Conservation (phyloP, 176 grass and related monocot genomes). For the Aechmea fasciata region DNA sequence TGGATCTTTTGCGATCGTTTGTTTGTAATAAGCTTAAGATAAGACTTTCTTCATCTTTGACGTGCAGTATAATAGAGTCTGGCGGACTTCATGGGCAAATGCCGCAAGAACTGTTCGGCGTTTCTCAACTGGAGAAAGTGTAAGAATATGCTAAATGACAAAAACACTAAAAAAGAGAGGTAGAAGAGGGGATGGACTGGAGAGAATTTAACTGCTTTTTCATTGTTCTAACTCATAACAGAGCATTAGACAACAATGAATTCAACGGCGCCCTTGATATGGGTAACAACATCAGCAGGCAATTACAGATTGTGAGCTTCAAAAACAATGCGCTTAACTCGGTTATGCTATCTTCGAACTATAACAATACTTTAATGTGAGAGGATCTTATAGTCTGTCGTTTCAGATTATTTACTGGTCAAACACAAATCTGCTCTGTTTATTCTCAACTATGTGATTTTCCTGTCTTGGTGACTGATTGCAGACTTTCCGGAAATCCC, state of each 20-base stretch:
- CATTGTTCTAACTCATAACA: conserved; percentile 30
- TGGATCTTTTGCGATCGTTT: no score
- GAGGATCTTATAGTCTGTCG: conserved; percentile 12
- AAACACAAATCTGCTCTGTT: conserved; percentile 6
- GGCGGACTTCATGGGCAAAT: conserved; percentile 44
- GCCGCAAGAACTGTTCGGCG: conserved; percentile 49
- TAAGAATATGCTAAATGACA: conserved; percentile 29
- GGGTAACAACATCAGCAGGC: conserved; percentile 25
- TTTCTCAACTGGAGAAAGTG: conserved; percentile 34
- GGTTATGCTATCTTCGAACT: conserved; percentile 24
- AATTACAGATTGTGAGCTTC: conserved; percentile 36
- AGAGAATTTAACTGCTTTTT: conserved; percentile 1
- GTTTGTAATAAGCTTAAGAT: no score
- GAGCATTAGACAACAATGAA: conserved; percentile 53
- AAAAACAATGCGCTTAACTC: conserved; percentile 41
- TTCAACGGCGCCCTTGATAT: conserved; percentile 67
- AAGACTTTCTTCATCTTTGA: not conserved
- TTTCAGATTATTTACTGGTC: not conserved
- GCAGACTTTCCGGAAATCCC: conserved; percentile 55
- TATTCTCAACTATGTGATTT: conserved; percentile 8
- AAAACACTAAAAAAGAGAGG: not conserved
- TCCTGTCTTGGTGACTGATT: conserved; percentile 6
- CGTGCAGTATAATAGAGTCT: conserved; percentile 46
- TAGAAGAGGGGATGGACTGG: no score
- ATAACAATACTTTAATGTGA: conserved; percentile 28